phyloP scores from a whole-genome alignment of 1,284 basidiomycete genomes.

The Tilletia walkeri region DNA sequence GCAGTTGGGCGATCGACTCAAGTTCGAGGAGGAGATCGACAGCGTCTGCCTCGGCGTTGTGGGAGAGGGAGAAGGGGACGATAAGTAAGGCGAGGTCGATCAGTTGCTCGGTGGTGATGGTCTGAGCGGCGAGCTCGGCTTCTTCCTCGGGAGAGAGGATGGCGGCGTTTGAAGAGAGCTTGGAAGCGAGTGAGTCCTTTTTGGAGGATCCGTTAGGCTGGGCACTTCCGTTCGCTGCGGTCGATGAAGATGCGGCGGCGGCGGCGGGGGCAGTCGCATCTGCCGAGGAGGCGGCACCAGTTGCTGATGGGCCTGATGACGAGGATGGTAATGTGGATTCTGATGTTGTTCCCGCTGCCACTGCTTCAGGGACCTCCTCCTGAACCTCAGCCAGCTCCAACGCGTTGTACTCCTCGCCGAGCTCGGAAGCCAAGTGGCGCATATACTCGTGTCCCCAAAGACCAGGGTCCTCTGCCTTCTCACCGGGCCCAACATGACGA shows the following conservation, averaged over 20 bases:
- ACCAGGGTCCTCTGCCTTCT: constrained; percentile 68
- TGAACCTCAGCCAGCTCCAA: constrained; percentile 56
- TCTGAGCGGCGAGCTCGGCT: constrained; percentile 8
- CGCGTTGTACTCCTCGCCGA: constrained; percentile 82
- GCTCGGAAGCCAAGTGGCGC: constrained; percentile 90
- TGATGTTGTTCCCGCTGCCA: neutral
- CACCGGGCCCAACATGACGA: constrained; percentile 25
- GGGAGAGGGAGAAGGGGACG: constrained; percentile 83
- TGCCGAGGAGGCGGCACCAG: neutral
- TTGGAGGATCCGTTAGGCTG: neutral
- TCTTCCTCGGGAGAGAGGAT: constrained; percentile 10
- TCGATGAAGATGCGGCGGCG: neutral
- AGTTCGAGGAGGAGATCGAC: constrained; percentile 93
- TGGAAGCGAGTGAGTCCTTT: constrained; percentile 5
- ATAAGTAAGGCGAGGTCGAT: constrained; percentile 78
- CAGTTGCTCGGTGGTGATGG: constrained; percentile 63
- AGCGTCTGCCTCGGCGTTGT: constrained; percentile 98
- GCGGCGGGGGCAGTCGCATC: neutral
- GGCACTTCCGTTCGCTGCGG: neutral
- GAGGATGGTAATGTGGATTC: neutral
- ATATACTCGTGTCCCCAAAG: constrained; percentile 99
- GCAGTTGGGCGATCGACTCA: constrained; percentile 73
- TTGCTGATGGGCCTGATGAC: neutral
- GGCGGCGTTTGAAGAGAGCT: constrained; percentile 6
- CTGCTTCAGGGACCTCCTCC: neutral